Base-by-base conservation (phyloP, 2,329 filamentous ascomycete species). In the Celoporthe dispersa region DNA sequence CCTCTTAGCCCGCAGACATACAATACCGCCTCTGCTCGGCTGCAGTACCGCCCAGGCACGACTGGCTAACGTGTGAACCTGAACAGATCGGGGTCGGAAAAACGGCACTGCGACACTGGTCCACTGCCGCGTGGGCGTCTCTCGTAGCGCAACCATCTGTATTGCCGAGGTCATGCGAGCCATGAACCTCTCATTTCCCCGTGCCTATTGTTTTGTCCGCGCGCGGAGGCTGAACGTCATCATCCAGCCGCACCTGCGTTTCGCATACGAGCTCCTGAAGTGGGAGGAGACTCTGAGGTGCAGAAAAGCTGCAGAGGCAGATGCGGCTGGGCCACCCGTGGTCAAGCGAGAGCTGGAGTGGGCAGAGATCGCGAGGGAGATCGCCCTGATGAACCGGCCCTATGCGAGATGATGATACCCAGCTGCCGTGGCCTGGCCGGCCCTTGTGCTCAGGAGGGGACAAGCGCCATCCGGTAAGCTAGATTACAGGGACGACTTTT, bases 91-190 rank as follows among this genome's bases (percentile, higher is more conserved):
- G 74, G 94, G 95, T 48, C 92, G 91, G 77, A 82, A 82, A 51
- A 91, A 92, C 59, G 91, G 92, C 39, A 93, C 89, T 5, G 94
- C 95, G 33, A 98, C 96, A 0, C 86, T 99, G 69, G 96, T 99
- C 22, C 96, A 99, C 79, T 99, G 96, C 79, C 91, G 96, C 25
- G 96, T 99, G 9, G 96, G 96, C 63, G 96, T 99, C 68, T 98
- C 94, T 65, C 89, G 96, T 66, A 97, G 94, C 73, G 96, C 96
- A 16, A 99, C 95, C 1, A 98, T 99, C 72, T 98, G 96, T 79
- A 99, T 99, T 76, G 96, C 96, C n/a, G 94, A 98, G 80, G 94
- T 98, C 48, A 99, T 99, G 96, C 90, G 91, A 48, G 86, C 91
- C 35, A 81, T 94, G 75, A 86, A 89, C 31, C 82, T 98, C 73